A percentile compares a stretch with the other conserved stretches of the same genome.
phyloP scores from a whole-genome alignment of 2,329 filamentous ascomycete genomes.

The Exophiala sp. region DNA sequence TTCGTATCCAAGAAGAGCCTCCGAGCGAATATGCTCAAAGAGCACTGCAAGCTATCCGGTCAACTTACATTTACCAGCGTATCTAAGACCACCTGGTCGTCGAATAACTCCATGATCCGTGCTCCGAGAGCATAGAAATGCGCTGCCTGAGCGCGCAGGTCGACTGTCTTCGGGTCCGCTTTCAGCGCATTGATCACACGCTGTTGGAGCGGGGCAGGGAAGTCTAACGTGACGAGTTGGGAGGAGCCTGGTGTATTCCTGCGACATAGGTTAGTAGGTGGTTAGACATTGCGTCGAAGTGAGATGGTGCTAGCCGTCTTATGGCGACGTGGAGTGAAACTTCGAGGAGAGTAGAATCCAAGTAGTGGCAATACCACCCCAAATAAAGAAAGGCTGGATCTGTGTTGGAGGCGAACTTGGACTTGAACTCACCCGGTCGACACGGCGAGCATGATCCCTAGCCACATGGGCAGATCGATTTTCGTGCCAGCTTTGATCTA shows the following conservation, averaged over 20 bases:
- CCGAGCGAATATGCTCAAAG: neutral
- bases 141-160: constrained; percentile 72
- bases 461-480: constrained; percentile 82
- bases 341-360: neutral
- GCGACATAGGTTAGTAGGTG: neutral
- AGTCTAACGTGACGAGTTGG: constrained; percentile 70
- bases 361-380: neutral
- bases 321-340: too few species aligned
- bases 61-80: constrained; percentile 53
- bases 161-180: constrained; percentile 79
- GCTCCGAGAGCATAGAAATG: constrained; percentile 85
- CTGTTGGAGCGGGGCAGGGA: constrained; percentile 68
- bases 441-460: constrained; percentile 86
- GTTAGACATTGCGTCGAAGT: too few species aligned
- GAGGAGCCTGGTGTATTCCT: constrained; percentile 28
- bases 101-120: constrained; percentile 82
- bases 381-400: neutral
- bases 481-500: constrained; percentile 74
- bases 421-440: constrained; percentile 40
- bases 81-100: constrained; percentile 74
- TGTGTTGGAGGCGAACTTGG: too few species aligned
- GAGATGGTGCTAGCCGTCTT: too few species aligned
- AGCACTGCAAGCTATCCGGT: neutral
- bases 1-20: too few species aligned
- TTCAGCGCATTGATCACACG: constrained; percentile 84